phyloP scores from a whole-genome alignment of 371 early-diverging fungal species.

The Dipsacomyces acuminosporus region DNA sequence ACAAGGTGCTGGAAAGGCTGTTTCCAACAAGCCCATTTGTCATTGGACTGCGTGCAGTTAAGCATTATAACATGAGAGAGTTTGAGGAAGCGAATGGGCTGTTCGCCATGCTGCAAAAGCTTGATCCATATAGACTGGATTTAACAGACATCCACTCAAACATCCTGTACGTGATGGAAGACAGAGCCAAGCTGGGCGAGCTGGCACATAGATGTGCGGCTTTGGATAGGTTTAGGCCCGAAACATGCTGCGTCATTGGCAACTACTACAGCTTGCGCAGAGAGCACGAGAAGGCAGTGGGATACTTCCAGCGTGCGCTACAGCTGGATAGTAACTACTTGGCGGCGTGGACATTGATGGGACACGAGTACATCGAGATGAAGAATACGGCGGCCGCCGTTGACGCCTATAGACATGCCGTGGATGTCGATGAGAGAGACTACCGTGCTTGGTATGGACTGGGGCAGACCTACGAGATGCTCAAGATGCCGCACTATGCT shows the following conservation, averaged over 20 bases:
- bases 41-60: conserved; percentile 56
- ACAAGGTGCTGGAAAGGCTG: conserved; percentile 38
- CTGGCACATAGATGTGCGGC: conserved; percentile 73
- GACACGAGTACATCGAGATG: conserved; percentile 92
- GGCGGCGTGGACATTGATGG: conserved; percentile 88
- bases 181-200: conserved; percentile 62
- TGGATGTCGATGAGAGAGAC: conserved; percentile 75
- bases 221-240: conserved; percentile 79
- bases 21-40: conserved; percentile 60
- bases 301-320: conserved; percentile 79
- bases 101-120: conserved; percentile 64
- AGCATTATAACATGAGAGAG: conserved; percentile 52
- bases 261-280: conserved; percentile 83
- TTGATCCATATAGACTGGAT: conserved; percentile 76
- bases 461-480: conserved; percentile 85
- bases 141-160: conserved; percentile 86
- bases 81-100: conserved; percentile 61
- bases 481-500: conserved; percentile 76
- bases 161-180: conserved; percentile 75
- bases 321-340: conserved; percentile 71
- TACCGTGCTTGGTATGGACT: conserved; percentile 93
- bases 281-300: conserved; percentile 80
- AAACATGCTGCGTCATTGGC: conserved; percentile 84
- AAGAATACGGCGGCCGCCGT: conserved; percentile 85
- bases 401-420: conserved; percentile 80